Base-by-base conservation (phyloP, 1,284 basidiomycete genomes). In the Trametes sp. region DNA sequence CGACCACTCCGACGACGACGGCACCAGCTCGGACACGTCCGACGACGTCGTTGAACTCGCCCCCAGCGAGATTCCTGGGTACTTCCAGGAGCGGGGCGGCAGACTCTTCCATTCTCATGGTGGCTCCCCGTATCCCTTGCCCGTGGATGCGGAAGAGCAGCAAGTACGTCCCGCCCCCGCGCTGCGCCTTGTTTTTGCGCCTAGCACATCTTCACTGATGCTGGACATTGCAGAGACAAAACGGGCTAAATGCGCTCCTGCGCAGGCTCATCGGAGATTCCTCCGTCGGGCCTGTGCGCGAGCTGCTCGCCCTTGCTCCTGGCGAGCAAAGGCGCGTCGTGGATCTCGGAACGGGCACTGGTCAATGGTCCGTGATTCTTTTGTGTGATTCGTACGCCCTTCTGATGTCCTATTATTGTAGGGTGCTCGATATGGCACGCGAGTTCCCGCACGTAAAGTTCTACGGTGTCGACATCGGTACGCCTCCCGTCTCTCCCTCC, bases 401-500 rank as follows among this genome's bases (percentile, higher is more conserved):
- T 29, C 52, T 58, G 44, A 60, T 50, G 7, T 44, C 44, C 28
- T 23, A 55, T 61, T 33, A 33, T 52, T 46, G 41, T 72, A 93
- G 90, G 91, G 79, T 86, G 6, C 80, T 88, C 72, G 87, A 91
- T 66, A 89, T 93, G 87, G 88, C 87, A 57, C 74, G 70, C 54
- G 78, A 81, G 53, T 93, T 88, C 72, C 86, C 84, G 28, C 79
- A 84, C 70, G 87, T 84, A 59, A 76, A 78, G 68, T 89, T 93
- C 70, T 79, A 83, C 66, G 91, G 88, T 52, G 73, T 91, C 57
- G 91, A 93, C 75, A 88, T 90, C 66, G 89, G 89, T 90, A 73
- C 68, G 81, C 45, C 28, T 52, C 36, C 53, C 46, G 33, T n/a
- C 23, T 48, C 45, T 45, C 31, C 23, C 64, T 46, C 61, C 53